Evolutionary conservation across 1,284 basidiomycete species (phyloP), one percentile per base, ranked within the genome.

Genomic region (Sanghuangporus weigelae): DNA sequence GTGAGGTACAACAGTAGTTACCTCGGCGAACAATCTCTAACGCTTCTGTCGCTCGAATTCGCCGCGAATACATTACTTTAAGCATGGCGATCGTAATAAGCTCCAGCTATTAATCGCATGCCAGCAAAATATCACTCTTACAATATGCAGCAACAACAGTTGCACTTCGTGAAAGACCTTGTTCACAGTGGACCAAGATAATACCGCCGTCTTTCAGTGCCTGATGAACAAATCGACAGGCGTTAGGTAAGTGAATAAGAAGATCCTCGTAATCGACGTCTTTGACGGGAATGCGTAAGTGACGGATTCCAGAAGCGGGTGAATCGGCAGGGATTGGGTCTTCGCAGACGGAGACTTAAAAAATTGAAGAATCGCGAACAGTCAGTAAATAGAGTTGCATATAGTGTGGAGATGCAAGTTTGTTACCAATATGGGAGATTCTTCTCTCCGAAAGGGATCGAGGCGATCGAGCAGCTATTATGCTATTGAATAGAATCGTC

Each of bases 261-360:
- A 95, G 83, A 72, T 93, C 87, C 67, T 89, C 92, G 69, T 92
- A 89, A 71, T 92, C 90, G 68, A 91, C 84, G 73, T 95, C 93
- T 69, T 90, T 86, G 50, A 92, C 81, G 57, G 83, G 78, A 68
- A 92, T 86, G 61, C 89, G 86, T 74, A 87, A 76, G 71, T 92
- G 89, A 53, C 73, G 73, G 60, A 89, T 81, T 44, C 89, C 89
- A 67, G 88, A 90, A 68, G 86, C 84, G 19, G 88, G 87, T 35
- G 84, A 74, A 68, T 92, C 89, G 56, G 88, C 86, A 42, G 90
- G 89, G 57, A 91, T 89, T 6, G 80, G 79, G 66, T 91, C 90
- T 59, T 76, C 74, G 69, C 89, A 90, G 51, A 90, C 87, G 56
- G 89, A 90, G 40, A 91, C 64, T 62, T 39, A 2, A 4, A 38